These are phyloP conservation scores for Ogataea ramenticola DNA, from an alignment of 805 yeast genomes.

Conservation along the genomic window DNA sequence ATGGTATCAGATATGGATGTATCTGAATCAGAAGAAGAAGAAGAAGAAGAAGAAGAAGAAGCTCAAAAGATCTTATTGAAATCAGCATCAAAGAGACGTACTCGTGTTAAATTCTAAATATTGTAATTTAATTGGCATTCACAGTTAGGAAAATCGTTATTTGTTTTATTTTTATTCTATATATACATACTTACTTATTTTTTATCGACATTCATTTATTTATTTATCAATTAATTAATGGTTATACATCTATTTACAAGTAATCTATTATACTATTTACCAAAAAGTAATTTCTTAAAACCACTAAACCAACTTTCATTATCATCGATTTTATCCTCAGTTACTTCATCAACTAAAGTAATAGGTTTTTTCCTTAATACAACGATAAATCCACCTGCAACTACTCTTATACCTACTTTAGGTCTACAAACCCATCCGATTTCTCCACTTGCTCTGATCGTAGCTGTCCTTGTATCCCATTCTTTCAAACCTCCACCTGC, in stretches of 20 bases:
- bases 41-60: slow-evolving; percentile 34
- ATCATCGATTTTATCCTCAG: background rate
- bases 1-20: slow-evolving; percentile 36
- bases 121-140: background rate
- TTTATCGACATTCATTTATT: background rate
- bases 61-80: slow-evolving; percentile 49
- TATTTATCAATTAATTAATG: background rate
- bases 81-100: slow-evolving; percentile 47
- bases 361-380: slow-evolving; percentile 27
- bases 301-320: no score
- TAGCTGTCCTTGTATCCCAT: slow-evolving; percentile 40
- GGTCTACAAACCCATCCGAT: slow-evolving; percentile 41
- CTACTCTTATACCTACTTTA: slow-evolving; percentile 37
- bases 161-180: no score
- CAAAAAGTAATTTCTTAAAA: no score
- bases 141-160: background rate
- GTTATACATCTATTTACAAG: background rate
- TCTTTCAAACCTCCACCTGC: slow-evolving; percentile 45
- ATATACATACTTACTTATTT: no score
- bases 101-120: slow-evolving; percentile 36
- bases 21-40: slow-evolving; percentile 38
- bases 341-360: background rate
- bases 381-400: slow-evolving; percentile 46
- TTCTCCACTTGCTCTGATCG: slow-evolving; percentile 32
- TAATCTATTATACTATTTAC: background rate